Evolutionary conservation across 2,329 filamentous ascomycete species (phyloP), one percentile per base, ranked within the genome.

Genomic region (Stachybotrys chartarum): DNA sequence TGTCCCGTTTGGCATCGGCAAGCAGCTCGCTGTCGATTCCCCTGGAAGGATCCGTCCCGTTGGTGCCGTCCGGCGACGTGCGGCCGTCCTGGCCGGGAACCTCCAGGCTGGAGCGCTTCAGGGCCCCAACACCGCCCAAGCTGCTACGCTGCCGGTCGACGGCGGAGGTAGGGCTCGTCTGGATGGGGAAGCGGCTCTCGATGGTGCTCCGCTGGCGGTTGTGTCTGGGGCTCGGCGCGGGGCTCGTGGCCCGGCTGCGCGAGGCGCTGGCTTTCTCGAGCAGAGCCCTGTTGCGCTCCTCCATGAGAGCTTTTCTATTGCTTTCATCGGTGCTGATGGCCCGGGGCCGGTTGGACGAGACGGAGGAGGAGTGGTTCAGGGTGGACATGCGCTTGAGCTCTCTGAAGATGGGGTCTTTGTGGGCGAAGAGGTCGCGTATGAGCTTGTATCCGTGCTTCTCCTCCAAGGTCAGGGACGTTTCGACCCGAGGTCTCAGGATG

Each of bases 301-400:
- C 93, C 85, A 96, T 93, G 62, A 96, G 86, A 49, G 90, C 90
- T 66, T 91, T 90, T 57, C 94, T 88, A 72, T 95, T 95, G 74
- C 91, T 95, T 77, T 99, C 94, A 68, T 99, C 91, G 1, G 91
- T 96, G 69, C 90, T 95, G 66, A 97, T 90, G 32, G 92, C 92
- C 51, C 94, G 87, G 30, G 90, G 88, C 47, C 91, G 85, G 62
- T 78, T 81, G 59, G 72, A 74, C 49, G 65, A 68, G 32, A 79
- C 68, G 1, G 86, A 86, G 48, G 79, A 77, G n/a, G 82, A 81
- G 63, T 88, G 84, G 12, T 80, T 84, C 17, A 89, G 78, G 10
- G 83, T 83, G 48, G 87, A 90, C 68, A 91, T 88, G 63, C 94
- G 91, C 78, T 99, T 99, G 59, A 99, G 80, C 70, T 97, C 94